Conservation (phyloP, 345 rosid genomes). For the Gossypium stocksii region DNA sequence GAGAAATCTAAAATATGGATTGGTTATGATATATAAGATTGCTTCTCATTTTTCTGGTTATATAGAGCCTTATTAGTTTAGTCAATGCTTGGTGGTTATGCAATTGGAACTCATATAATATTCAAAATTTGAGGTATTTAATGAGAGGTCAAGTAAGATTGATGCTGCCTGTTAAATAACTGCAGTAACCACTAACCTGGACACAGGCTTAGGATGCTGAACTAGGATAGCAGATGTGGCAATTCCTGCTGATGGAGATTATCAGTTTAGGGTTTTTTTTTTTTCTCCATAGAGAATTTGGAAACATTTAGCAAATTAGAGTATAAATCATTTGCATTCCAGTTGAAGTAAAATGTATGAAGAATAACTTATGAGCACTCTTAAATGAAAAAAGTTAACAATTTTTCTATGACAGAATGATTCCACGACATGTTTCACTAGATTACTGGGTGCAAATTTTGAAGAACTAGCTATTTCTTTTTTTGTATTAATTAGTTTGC, state of each 20-base stretch:
- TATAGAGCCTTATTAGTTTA: not conserved
- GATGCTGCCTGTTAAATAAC: not conserved
- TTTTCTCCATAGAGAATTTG: not conserved
- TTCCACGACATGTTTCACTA: not conserved
- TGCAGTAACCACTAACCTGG: not conserved
- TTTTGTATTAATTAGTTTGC: not conserved
- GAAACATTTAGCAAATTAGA: not conserved
- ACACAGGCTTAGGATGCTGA: constrained; percentile 2
- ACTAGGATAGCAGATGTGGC: not conserved
- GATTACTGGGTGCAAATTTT: not conserved
- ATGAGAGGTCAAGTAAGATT: not conserved
- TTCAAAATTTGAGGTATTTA: not conserved
- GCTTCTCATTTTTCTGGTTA: not conserved
- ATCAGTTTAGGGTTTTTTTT: not conserved
- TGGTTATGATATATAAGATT: not conserved
- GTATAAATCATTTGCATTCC: not conserved
- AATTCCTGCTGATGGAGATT: not conserved
- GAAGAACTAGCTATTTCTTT: not conserved
- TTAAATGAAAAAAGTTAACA: not conserved
- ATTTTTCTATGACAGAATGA: not conserved
- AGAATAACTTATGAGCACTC: not conserved
- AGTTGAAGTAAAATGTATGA: not conserved
- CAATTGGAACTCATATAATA: not conserved
- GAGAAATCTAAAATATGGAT: not conserved
- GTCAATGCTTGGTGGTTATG: not conserved